Conservation (phyloP, 1,284 basidiomycete species). For the Microbotryum saponariae region DNA sequence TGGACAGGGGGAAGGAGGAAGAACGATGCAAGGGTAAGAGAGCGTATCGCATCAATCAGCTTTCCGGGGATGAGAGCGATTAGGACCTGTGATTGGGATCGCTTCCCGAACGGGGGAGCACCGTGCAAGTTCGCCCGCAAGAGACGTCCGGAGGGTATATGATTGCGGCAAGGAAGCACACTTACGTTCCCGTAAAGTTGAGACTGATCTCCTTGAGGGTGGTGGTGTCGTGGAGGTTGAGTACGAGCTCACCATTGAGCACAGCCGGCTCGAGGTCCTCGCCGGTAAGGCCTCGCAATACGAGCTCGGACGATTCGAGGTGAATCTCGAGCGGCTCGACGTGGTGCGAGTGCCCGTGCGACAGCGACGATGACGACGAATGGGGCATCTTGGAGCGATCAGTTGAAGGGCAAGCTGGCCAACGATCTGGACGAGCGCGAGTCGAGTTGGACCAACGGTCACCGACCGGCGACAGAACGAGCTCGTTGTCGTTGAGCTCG, state of each 20-base stretch:
- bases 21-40: not conserved
- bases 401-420: too few relatives aligned
- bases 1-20: not conserved
- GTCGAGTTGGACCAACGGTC: too few relatives aligned
- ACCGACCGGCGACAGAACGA: too few relatives aligned
- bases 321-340: conserved; percentile 55
- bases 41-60: too few relatives aligned
- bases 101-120: conserved; percentile 55
- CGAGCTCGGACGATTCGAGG: conserved; percentile 60
- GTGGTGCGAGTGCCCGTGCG: conserved; percentile 1
- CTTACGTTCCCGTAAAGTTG: conserved; percentile 64
- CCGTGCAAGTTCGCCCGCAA: not conserved
- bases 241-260: conserved; percentile 62
- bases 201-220: conserved; percentile 79
- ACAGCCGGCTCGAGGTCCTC: conserved; percentile 66
- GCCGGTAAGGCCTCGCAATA: conserved; percentile 67
- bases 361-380: not conserved
- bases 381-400: too few relatives aligned
- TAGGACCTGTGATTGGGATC: conserved; percentile 3
- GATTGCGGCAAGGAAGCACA: conserved; percentile 49
- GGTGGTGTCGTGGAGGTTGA: conserved; percentile 69
- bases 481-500: too few relatives aligned
- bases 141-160: conserved; percentile 46
- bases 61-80: too few relatives aligned
- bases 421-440: too few relatives aligned